Conservation (phyloP, 2,329 filamentous ascomycete genomes). For the Berkeleyomyces basicola region DNA sequence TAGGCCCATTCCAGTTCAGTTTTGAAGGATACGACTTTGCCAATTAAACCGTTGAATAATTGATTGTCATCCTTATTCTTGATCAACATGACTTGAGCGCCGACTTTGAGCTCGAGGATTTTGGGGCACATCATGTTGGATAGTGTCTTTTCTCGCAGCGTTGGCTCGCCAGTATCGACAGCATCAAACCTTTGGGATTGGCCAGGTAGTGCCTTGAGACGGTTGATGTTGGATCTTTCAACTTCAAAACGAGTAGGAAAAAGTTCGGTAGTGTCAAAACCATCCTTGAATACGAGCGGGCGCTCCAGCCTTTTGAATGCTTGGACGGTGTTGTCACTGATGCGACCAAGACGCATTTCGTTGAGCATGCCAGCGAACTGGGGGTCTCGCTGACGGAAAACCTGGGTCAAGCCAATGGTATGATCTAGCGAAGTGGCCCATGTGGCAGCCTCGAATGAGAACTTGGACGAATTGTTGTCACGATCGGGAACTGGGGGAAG, state of each 20-base stretch:
- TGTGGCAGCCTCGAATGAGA: slow-evolving; percentile 80
- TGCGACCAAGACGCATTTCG: slow-evolving; percentile 81
- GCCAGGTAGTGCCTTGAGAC: slow-evolving; percentile 57
- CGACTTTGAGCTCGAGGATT: slow-evolving; percentile 64
- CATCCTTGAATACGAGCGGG: slow-evolving; percentile 54
- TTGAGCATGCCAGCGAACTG: slow-evolving; percentile 91
- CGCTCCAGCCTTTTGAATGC: slow-evolving; percentile 61
- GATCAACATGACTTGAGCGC: slow-evolving; percentile 98
- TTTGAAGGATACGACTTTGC: slow-evolving; percentile 70
- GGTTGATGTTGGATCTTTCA: slow-evolving; percentile 62
- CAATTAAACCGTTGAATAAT: slow-evolving; percentile 85
- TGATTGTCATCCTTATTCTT: slow-evolving; percentile 83
- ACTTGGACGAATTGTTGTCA: slow-evolving; percentile 52
- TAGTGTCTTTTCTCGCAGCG: slow-evolving; percentile 59
- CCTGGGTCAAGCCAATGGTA: slow-evolving; percentile 85
- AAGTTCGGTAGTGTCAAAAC: slow-evolving; percentile 59
- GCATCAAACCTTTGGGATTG: slow-evolving; percentile 53
- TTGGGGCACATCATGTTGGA: slow-evolving; percentile 88
- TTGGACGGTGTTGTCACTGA: slow-evolving; percentile 58
- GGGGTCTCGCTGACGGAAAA: slow-evolving; percentile 87
- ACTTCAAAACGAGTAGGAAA: slow-evolving; percentile 87
- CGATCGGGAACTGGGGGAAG: slow-evolving; percentile 79
- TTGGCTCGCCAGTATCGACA: slow-evolving; percentile 55
- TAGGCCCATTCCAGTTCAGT: slow-evolving; percentile 26
- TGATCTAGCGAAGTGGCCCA: slow-evolving; percentile 91